Evolutionary conservation across 371 early-diverging fungal genomes (phyloP).

Genomic region (Lichtheimia corymbifera): DNA sequence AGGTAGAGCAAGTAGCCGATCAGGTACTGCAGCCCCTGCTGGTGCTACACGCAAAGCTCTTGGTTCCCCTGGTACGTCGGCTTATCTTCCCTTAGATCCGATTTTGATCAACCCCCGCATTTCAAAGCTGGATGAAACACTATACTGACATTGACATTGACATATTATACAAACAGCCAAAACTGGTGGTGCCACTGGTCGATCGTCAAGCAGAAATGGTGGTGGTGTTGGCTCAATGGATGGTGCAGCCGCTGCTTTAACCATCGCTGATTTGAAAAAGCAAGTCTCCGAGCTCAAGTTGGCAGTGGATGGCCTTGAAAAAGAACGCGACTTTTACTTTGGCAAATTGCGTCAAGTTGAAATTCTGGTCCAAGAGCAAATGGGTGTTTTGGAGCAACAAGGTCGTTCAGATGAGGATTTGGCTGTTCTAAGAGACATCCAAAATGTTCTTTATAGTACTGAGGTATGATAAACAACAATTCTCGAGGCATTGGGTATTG

Average conservation of each 20-base stretch:
- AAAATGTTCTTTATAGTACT: slow-evolving; percentile 82
- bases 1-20: slow-evolving; percentile 20
- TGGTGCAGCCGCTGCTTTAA: slow-evolving; percentile 28
- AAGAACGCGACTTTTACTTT: slow-evolving; percentile 95
- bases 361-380: slow-evolving; percentile 75
- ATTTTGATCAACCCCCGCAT: slow-evolving; percentile 2
- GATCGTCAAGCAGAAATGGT: slow-evolving; percentile 1
- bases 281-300: slow-evolving; percentile 76
- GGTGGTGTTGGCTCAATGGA: slow-evolving; percentile 23
- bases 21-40: slow-evolving; percentile 15
- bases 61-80: too few relatives aligned
- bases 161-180: too few relatives aligned
- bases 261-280: slow-evolving; percentile 61
- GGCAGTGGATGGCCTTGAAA: slow-evolving; percentile 82
- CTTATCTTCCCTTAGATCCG: too few relatives aligned
- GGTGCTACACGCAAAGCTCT: slow-evolving; percentile 20
- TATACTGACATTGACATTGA: too few relatives aligned
- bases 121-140: too few relatives aligned
- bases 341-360: slow-evolving; percentile 90
- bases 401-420: slow-evolving; percentile 18
- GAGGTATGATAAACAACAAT: slow-evolving; percentile 40
- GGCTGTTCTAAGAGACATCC: slow-evolving; percentile 70
- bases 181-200: too few relatives aligned
- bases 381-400: slow-evolving; percentile 43
- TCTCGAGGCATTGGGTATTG: neutral